Base-by-base conservation (phyloP, 176 grass and related monocot species). In the Oryza nivara region DNA sequence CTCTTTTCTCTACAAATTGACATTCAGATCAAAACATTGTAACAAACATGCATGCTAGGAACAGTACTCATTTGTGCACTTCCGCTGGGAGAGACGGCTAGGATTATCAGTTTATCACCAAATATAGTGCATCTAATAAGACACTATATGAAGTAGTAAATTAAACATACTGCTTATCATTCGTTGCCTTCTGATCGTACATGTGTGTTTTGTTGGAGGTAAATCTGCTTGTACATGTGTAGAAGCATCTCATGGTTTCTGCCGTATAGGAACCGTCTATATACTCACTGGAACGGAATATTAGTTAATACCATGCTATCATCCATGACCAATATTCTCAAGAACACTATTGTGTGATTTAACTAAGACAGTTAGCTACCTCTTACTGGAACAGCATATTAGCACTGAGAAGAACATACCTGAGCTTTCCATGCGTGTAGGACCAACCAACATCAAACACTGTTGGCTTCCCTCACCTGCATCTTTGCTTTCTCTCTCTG, bases 191-290 rank as follows among this genome's bases (percentile, higher is more conserved):
- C 34, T 68, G 67, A 1, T 9, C 67, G 64, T 28, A 44, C 46
- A 72, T 26, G 44, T 72, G 34, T 58, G 38, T 40, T 40, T 40
- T 40, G 7, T 40, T 40, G 35, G 35, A 40, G 38, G 38, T 40
- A 40, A 40, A 40, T 6, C 38, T 40, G 73, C 73, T 76, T 84
- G 64, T 28, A 44, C 46, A 73, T 26, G 23, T 47, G 47, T 60
- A 60, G 74, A 70, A 70, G 47, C 74, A 76, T 40, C 82, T 77
- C 14, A 14, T n/a, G 48, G 16, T 60, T 58, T 23, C 22, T 68
- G 45, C 22, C n/a, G 35, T 41, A 68, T 11, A 28, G 26, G 2
- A 19, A 19, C 52, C 2, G 52, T 20, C 52, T 68, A 20, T 52
- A 17, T 40, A 30, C 12, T 4, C 32, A 11, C 20, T 5, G 3